Evolutionary conservation across 441 rosid genomes (phyloP), one percentile per base, ranked within the genome.

Genomic region (Metrosideros polymorpha): DNA sequence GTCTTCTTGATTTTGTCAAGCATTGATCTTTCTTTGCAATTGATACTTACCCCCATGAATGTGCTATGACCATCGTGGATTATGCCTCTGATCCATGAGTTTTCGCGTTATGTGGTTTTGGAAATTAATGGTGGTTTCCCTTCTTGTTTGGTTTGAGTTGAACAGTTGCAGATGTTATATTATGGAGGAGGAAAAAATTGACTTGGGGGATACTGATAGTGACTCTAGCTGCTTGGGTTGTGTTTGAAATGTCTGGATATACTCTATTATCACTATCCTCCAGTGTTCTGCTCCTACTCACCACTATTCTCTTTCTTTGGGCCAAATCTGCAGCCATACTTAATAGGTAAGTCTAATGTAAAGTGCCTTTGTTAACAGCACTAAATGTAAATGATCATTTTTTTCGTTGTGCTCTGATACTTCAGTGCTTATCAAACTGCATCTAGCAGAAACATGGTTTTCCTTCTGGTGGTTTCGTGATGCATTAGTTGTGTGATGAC

Each of bases 281-380:
- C 54, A 95, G 96, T 90, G 99, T 98, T 90, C 94, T 96, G 35
- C 95, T 96, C 84, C 98, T 98, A 86, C 97, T 98, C 76, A 66
- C 90, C 86, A 88, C 90, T 88, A 94, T 95, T 90, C 94, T 98
- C 57, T 96, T 96, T 87, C 90, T 96, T 83, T 98, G 98, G 99
- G 96, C 98, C 91, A 98, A 95, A 95, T 95, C 98, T 86, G 99
- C 99, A 29, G 93, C 98, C 52, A 90, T 95, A 90, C 96, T 98
- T 86, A 96, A 95, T 89, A 89, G 98, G 98, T 98, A 89, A 77
- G 49, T 85, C 63, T 71, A 22, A 42, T 39, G n/a, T 71, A 71
- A 71, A 71, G 27, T 71, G 79, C 79, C 6, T 35, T 22, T 12
- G 47, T 71, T 39, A 66, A 66, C 27, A 18, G 77, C 45, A 19